A percentile compares a stretch with the other conserved stretches of the same genome.
These are phyloP conservation scores for Gastrodia elata DNA, from an alignment of 106 monocot species.

Conservation along the genomic window DNA sequence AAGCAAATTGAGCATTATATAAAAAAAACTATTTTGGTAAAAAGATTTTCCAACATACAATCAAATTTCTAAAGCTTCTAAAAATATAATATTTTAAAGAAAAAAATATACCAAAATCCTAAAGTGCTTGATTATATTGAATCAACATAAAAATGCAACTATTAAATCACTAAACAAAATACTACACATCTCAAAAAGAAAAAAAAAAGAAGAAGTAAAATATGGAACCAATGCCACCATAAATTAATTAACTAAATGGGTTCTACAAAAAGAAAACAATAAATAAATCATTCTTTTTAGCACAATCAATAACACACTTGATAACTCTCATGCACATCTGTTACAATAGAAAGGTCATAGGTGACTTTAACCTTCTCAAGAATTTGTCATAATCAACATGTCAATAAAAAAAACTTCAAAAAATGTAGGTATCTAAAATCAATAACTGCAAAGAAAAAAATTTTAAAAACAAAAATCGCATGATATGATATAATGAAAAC, in stretches of 20 bases:
- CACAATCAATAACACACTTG: slow-evolving; percentile 38
- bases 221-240: not conserved
- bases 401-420: not conserved
- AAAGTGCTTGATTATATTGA: too few species aligned
- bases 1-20: too few species aligned
- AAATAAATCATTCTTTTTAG: not conserved
- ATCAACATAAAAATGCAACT: too few species aligned
- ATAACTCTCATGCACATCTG: slow-evolving; percentile 86
- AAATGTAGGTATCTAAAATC: not conserved
- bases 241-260: not conserved
- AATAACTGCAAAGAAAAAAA: not conserved
- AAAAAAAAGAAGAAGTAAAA: too few species aligned
- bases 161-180: too few species aligned
- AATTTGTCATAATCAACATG: slow-evolving; percentile 36
- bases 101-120: too few species aligned
- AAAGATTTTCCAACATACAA: too few species aligned
- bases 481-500: not conserved
- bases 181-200: too few species aligned
- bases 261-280: not conserved
- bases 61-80: too few species aligned
- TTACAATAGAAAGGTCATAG: slow-evolving; percentile 84
- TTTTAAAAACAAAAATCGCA: not conserved
- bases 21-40: too few species aligned
- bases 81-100: too few species aligned
- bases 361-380: slow-evolving; percentile 80